phyloP scores from a whole-genome alignment of 768 basidiomycete species.

The Lentinula lateritia region DNA sequence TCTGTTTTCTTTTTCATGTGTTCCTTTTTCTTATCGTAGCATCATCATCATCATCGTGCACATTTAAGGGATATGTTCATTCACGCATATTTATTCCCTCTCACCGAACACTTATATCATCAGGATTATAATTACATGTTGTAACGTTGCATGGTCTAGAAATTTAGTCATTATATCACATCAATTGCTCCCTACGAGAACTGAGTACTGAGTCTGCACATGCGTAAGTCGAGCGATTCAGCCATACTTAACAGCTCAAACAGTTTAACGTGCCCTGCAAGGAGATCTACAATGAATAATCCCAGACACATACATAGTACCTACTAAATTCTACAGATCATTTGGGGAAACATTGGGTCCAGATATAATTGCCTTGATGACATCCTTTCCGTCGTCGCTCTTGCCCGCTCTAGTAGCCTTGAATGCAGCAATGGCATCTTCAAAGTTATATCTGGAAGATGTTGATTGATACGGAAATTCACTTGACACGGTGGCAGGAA shows the following conservation, averaged over 20 bases:
- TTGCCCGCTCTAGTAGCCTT: constrained; percentile 73
- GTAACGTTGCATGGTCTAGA: background rate
- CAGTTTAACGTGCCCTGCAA: too few species aligned
- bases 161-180: background rate
- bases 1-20: background rate
- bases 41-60: background rate
- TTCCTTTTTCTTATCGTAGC: constrained; percentile 16
- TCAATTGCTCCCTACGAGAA: too few species aligned
- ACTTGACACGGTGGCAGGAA: background rate
- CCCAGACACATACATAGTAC: too few species aligned
- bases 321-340: constrained; percentile 21
- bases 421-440: constrained; percentile 77
- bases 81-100: background rate
- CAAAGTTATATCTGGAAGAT: constrained; percentile 63
- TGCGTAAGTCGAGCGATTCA: too few species aligned
- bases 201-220: too few species aligned
- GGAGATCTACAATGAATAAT: too few species aligned
- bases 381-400: constrained; percentile 79
- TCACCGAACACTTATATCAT: background rate
- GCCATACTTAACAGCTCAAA: too few species aligned
- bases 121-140: background rate
- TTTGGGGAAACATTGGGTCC: constrained; percentile 60
- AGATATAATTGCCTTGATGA: constrained; percentile 88
- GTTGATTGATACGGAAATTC: background rate
- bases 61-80: background rate